A percentile compares a stretch with the other conserved stretches of the same genome.
These are phyloP conservation scores for Xylaria arbuscula DNA, from an alignment of 2,329 filamentous ascomycete genomes.

Conservation along the genomic window DNA sequence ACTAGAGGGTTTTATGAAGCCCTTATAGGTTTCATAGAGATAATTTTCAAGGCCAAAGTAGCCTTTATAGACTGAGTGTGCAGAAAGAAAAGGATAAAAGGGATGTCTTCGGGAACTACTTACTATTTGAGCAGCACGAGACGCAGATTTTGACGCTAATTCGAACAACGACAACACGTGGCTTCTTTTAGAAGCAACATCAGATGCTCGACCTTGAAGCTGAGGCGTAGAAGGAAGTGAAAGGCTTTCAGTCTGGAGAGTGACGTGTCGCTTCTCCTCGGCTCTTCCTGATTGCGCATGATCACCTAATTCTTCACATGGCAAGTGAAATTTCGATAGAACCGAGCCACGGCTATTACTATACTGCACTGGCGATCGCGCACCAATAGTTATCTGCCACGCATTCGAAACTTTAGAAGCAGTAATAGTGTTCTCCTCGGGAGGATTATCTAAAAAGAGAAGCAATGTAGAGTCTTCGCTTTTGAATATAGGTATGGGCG, in stretches of 20 bases:
- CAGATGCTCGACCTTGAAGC: conserved; percentile 21
- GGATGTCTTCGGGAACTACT: neutral
- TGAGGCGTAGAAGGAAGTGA: conserved; percentile 34
- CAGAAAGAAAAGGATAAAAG: neutral
- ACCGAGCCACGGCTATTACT: conserved; percentile 47
- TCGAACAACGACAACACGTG: conserved; percentile 64
- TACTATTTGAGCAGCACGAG: conserved; percentile 55
- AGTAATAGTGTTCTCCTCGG: conserved; percentile 8
- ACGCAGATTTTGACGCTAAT: conserved; percentile 60
- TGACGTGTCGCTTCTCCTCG: conserved; percentile 10
- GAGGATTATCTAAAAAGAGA: conserved; percentile 11
- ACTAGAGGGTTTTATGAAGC: neutral
- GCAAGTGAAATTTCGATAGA: conserved; percentile 47
- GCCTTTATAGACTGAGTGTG: neutral
- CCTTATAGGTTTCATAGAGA: neutral
- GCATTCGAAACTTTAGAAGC: neutral
- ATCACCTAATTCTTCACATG: conserved; percentile 15
- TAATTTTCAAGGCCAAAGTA: neutral
- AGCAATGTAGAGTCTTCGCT: neutral
- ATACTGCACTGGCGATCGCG: conserved; percentile 49
- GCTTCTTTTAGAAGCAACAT: conserved; percentile 40
- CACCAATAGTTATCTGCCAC: conserved; percentile 42
- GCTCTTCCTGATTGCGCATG: conserved; percentile 5
- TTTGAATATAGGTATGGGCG: neutral
- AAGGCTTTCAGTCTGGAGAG: conserved; percentile 45